Conservation (phyloP, 2,329 filamentous ascomycete genomes). For the Beauveria sp. region DNA sequence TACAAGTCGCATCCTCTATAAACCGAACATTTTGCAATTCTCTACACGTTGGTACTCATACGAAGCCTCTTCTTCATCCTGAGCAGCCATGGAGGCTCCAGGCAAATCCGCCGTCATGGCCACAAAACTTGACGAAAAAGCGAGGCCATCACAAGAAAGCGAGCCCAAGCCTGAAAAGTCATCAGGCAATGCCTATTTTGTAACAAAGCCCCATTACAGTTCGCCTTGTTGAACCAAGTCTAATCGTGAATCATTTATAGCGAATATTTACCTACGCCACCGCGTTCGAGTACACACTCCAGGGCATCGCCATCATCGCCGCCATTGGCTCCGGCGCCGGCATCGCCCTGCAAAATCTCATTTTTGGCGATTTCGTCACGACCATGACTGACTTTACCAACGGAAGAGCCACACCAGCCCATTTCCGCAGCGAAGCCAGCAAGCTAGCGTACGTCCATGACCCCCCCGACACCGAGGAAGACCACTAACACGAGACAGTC, state of each 20-base stretch:
- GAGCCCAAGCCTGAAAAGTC: background rate
- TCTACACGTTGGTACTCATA: background rate
- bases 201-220: background rate
- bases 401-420: conserved; percentile 16
- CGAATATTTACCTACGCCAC: conserved; percentile 14
- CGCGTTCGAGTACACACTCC: conserved; percentile 11
- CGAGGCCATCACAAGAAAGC: background rate
- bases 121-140: background rate
- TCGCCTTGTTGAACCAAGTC: background rate
- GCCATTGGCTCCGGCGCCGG: conserved; percentile 30
- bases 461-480: too few relatives aligned
- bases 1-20: background rate
- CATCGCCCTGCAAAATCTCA: conserved; percentile 30
- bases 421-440: conserved; percentile 24
- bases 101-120: background rate
- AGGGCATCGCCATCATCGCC: conserved; percentile 18
- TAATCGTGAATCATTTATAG: background rate
- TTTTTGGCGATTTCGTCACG: conserved; percentile 31
- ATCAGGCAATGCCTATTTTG: conserved; percentile 5
- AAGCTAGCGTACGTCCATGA: conserved; percentile 21
- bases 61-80: background rate
- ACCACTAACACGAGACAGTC: conserved; percentile 20
- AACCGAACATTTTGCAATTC: background rate
- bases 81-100: conserved; percentile 1
- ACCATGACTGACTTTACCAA: conserved; percentile 26